Percentiles rank a stretch among this genome's conserved stretches.
These are phyloP conservation scores for Wickerhamomyces silvicola DNA, from an alignment of 805 yeast genomes.

Conservation along the genomic window DNA sequence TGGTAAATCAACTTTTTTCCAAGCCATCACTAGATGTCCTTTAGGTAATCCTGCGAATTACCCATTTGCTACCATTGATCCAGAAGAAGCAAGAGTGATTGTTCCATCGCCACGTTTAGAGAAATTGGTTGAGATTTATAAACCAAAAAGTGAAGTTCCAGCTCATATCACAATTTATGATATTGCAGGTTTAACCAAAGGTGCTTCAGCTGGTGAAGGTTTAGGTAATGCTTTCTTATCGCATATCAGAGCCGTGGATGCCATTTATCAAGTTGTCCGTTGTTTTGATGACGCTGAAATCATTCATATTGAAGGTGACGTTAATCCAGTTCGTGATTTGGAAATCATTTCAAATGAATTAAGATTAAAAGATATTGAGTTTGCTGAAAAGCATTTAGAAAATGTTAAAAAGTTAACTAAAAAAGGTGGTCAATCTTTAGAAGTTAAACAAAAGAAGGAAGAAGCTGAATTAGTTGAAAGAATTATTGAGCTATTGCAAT, in stretches of 20 bases:
- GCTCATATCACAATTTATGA: constrained; percentile 91
- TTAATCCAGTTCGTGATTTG: constrained; percentile 90
- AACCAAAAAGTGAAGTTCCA: constrained; percentile 82
- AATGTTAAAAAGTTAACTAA: constrained; percentile 71
- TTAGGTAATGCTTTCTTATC: constrained; percentile 96
- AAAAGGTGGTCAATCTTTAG: constrained; percentile 86
- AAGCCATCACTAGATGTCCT: constrained; percentile 89
- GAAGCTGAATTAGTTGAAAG: constrained; percentile 69
- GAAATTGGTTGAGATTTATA: constrained; percentile 63
- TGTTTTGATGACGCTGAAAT: constrained; percentile 97
- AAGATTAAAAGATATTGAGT: constrained; percentile 94
- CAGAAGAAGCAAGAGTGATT: constrained; percentile 94
- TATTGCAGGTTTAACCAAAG: constrained; percentile 97
- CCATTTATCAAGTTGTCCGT: constrained; percentile 95
- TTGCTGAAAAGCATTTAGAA: constrained; percentile 77
- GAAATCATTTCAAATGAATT: constrained; percentile 88
- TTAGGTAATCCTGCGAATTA: constrained; percentile 96
- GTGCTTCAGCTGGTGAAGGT: constrained; percentile 96
- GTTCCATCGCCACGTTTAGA: constrained; percentile 92
- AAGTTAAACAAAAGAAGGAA: constrained; percentile 83
- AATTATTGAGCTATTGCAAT: constrained; percentile 72
- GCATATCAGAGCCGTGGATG: constrained; percentile 96
- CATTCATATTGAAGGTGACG: constrained; percentile 95
- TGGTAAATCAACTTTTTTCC: constrained; percentile 96
- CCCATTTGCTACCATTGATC: constrained; percentile 97